Conservation (phyloP, 73 alveolate genomes). For the Paraurostyla sp. region DNA sequence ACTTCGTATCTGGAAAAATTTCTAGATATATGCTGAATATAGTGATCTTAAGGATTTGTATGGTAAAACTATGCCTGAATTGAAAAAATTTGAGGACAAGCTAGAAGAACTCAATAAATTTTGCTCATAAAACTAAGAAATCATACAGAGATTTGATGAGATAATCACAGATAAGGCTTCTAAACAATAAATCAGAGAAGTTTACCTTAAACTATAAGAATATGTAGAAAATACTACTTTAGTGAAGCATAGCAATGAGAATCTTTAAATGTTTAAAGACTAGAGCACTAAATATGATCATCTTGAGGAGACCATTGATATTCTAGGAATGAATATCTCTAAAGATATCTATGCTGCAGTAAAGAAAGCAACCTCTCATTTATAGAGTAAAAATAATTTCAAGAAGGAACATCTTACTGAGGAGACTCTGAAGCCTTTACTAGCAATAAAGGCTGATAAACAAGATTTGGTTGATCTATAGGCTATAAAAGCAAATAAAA, state of each 20-base stretch:
- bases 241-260: not conserved
- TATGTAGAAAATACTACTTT: not conserved
- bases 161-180: conserved; percentile 26
- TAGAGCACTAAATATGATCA: not conserved
- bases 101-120: not conserved
- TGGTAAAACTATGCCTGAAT: conserved; percentile 10
- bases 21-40: conserved; percentile 15
- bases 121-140: not conserved
- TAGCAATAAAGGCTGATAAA: conserved; percentile 6
- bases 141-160: conserved; percentile 39
- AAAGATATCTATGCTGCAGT: conserved; percentile 38
- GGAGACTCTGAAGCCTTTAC: not conserved
- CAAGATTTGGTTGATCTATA: not conserved
- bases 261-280: not conserved
- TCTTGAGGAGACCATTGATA: conserved; percentile 28
- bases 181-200: not conserved
- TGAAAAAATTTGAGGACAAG: conserved; percentile 12
- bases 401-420: not conserved
- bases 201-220: not conserved
- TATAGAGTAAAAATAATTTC: not conserved
- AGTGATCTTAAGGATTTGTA: conserved; percentile 28
- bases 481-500: not conserved
- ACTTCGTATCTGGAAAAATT: not conserved
- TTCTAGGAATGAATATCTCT: conserved; percentile 9
- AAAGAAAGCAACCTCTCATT: conserved; percentile 26